phyloP scores from a whole-genome alignment of 2,329 filamentous ascomycete species.

The Biscogniauxia marginata region DNA sequence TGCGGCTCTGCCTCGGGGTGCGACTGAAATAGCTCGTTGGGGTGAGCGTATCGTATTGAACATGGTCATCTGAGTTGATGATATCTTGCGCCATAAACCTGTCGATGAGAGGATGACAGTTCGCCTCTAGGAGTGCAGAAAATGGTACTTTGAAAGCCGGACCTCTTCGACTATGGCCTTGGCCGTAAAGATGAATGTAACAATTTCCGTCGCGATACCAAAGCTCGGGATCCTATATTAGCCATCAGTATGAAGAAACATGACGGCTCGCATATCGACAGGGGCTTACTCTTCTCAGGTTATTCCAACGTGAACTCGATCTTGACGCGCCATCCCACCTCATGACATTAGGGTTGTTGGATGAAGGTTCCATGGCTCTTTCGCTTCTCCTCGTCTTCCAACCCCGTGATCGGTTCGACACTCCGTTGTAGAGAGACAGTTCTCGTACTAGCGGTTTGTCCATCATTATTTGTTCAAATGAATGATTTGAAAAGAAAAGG shows the following conservation, averaged over 20 bases:
- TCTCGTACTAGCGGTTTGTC: conserved; percentile 15
- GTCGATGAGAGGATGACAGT: conserved; percentile 61
- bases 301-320: conserved; percentile 46
- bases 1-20: conserved; percentile 41
- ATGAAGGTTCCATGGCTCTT: conserved; percentile 29
- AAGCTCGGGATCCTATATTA: conserved; percentile 66
- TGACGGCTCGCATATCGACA: neutral
- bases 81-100: conserved; percentile 42
- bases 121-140: conserved; percentile 52
- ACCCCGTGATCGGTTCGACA: conserved; percentile 33
- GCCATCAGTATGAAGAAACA: conserved; percentile 8
- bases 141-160: conserved; percentile 68
- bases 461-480: conserved; percentile 5
- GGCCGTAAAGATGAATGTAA: conserved; percentile 65
- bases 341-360: conserved; percentile 36
- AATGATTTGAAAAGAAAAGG: neutral
- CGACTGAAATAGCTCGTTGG: conserved; percentile 29
- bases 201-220: conserved; percentile 70
- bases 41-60: conserved; percentile 32
- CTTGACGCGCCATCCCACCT: conserved; percentile 52
- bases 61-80: conserved; percentile 5
- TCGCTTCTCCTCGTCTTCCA: conserved; percentile 37
- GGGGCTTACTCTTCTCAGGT: conserved; percentile 45
- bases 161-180: conserved; percentile 61
- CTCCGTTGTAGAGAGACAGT: conserved; percentile 33